These are phyloP conservation scores for Eimeria acervulina DNA, from an alignment of 169 alveolate genomes.

Conservation along the genomic window DNA sequence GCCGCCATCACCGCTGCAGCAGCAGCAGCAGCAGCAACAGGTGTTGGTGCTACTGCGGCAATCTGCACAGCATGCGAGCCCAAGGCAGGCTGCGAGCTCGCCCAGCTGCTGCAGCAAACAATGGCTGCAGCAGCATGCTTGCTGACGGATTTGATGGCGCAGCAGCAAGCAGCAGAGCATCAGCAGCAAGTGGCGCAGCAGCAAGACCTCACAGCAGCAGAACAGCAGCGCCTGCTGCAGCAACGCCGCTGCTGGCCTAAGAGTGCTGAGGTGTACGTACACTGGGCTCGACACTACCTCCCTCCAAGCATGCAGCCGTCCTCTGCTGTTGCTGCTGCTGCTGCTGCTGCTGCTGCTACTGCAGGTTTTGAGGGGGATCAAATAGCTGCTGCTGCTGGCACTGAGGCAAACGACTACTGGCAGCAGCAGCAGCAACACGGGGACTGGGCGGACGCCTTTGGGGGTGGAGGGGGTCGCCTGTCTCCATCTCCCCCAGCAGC, in stretches of 20 bases:
- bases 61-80: neutral
- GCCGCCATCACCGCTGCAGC: neutral
- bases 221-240: constrained; percentile 63
- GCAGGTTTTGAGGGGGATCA: neutral
- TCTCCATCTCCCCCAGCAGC: neutral
- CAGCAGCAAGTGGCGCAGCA: constrained; percentile 67
- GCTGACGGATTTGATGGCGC: neutral
- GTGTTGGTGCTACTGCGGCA: constrained; percentile 22
- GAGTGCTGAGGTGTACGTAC: constrained; percentile 35
- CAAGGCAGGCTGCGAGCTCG: constrained; percentile 54
- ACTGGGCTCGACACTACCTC: constrained; percentile 48
- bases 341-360: constrained; percentile 7
- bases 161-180: constrained; percentile 76
- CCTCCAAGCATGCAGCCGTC: constrained; percentile 55
- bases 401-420: neutral
- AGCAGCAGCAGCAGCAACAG: neutral
- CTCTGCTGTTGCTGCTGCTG: constrained; percentile 45
- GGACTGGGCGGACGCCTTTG: neutral
- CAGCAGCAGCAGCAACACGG: constrained; percentile 43
- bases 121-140: constrained; percentile 75
- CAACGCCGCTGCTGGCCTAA: constrained; percentile 59
- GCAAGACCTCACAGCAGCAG: constrained; percentile 35
- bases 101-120: constrained; percentile 73
- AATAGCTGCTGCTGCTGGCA: neutral
- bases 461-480: neutral